These are phyloP conservation scores for Trametes hirsuta DNA, from an alignment of 1,284 basidiomycete genomes.

Conservation along the genomic window DNA sequence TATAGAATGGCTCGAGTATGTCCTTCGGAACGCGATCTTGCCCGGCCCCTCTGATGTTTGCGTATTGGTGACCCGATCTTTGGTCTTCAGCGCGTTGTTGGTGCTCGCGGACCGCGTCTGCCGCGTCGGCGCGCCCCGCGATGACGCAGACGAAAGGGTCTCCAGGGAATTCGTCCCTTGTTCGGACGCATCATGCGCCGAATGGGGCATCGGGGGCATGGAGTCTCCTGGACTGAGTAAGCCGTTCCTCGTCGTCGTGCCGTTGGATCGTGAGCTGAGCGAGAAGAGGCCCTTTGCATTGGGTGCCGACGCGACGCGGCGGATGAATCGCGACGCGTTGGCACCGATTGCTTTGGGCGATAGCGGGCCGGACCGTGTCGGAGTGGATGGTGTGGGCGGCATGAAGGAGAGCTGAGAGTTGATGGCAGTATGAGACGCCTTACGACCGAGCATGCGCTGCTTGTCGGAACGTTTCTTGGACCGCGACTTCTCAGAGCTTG, in stretches of 20 bases:
- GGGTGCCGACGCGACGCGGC: slow-evolving; percentile 94
- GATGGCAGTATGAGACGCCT: slow-evolving; percentile 37
- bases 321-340: slow-evolving; percentile 83
- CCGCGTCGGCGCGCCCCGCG: slow-evolving; percentile 51
- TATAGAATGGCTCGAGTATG: slow-evolving; percentile 97
- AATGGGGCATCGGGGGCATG: slow-evolving; percentile 51
- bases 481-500: slow-evolving; percentile 39
- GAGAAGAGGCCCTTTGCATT: slow-evolving; percentile 92
- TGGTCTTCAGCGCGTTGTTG: slow-evolving; percentile 38
- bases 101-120: slow-evolving; percentile 27
- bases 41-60: slow-evolving; percentile 50
- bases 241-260: slow-evolving; percentile 70
- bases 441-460: slow-evolving; percentile 40
- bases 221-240: slow-evolving; percentile 69
- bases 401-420: slow-evolving; percentile 42
- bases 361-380: slow-evolving; percentile 46
- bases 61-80: slow-evolving; percentile 47
- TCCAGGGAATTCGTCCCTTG: slow-evolving; percentile 70
- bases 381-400: slow-evolving; percentile 37
- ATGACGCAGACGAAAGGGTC: slow-evolving; percentile 73
- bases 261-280: slow-evolving; percentile 52
- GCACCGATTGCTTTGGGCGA: slow-evolving; percentile 69
- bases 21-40: slow-evolving; percentile 83
- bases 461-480: slow-evolving; percentile 71
- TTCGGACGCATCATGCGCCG: slow-evolving; percentile 60